Evolutionary conservation across 352 stramenopile species (phyloP), one percentile per base, ranked within the genome.

Genomic region (Globisporangium abappressorium): DNA sequence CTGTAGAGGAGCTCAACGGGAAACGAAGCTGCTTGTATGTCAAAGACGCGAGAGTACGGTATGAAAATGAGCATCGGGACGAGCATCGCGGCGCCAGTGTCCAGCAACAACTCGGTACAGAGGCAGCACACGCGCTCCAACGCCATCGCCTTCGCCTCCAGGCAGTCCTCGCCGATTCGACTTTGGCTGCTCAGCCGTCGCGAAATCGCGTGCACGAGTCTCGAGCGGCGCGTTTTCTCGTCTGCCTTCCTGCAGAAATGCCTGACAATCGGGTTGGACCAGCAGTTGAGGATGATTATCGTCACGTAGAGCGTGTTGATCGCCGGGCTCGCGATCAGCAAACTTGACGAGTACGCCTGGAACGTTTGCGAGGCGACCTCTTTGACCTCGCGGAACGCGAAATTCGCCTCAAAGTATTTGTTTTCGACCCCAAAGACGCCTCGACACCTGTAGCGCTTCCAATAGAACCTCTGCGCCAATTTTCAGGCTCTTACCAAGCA

Each of bases 261-360:
- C 5, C 14, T 15, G 11, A 26, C 53, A 12, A 58, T 58, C 0
- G 14, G 26, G 11, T 30, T 30, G 14, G 14, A 58, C 14, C 26
- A 58, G 53, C 53, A 58, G 53, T 58, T 58, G 53, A 41, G 14
- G 53, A 58, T 58, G 53, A 41, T 58, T 3, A 18, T 58, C 26
- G 12, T 38, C 22, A 38, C 53, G 53, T 58, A 58, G 14, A 58
- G 26, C 22, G 26, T 28, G 18, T 59, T 59, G 54, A 59, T 59
- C 54, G 12, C 28, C 54, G 54, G 54, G 8, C 54, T 43, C 18
- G 6, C 54, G 54, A 59, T 59, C 15, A 59, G 54, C 9, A 59
- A 33, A 18, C 28, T 41, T 26, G 28, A 43, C 54, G 28, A 60
- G 18, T 60, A 60, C 54, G 54, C 54, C 28, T 60, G 54, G 54